Base-by-base conservation (phyloP, 2,329 filamentous ascomycete genomes). In the Dothistroma pini region DNA sequence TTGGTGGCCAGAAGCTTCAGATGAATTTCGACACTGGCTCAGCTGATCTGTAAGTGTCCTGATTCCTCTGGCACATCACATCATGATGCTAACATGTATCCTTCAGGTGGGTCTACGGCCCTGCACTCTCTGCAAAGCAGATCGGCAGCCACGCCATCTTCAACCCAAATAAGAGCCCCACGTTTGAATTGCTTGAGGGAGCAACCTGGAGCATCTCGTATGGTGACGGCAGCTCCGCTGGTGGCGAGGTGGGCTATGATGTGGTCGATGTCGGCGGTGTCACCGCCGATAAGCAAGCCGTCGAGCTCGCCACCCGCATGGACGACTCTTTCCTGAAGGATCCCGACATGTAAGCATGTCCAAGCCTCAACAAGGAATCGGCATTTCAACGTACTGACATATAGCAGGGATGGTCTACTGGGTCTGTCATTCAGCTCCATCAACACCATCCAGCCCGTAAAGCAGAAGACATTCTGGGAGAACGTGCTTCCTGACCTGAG, bases 1-100 rank as follows among this genome's bases (percentile, higher is more conserved):
- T 91, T 64, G 89, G 89, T 62, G 86, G 86, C 5, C 88, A 91
- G 75, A 82, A 80, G 4, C 69, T 91, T 60, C 84, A 86, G 70
- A 76, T 91, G 72, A 85, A 90, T 72, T 89, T 91, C 71, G 89
- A 91, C 75, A 88, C 87, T n/a, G 89, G 89, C 59, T 90, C 88
- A 1, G 84, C 88, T 12, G 89, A 91, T 74, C 80, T 90, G 78
- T 85, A 80, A 71, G 82, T 73, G 10, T 5, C 54, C 31, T n/a
- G 0, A 14, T 56, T 38, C 14, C 49, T 25, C 9, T 16, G 21
- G 31, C 10, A n/a, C n/a, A 19, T 21, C 21, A 44, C 25, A 44
- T 31, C 48, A 25, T 14, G 56, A 29, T 29, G 31, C 61, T 65
- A 58, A 63, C 11, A 2, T 3, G 6, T 29, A 12, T 21, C 14